Evolutionary conservation across 2,329 filamentous ascomycete genomes (phyloP).

Genomic region (Emergomyces orientalis): DNA sequence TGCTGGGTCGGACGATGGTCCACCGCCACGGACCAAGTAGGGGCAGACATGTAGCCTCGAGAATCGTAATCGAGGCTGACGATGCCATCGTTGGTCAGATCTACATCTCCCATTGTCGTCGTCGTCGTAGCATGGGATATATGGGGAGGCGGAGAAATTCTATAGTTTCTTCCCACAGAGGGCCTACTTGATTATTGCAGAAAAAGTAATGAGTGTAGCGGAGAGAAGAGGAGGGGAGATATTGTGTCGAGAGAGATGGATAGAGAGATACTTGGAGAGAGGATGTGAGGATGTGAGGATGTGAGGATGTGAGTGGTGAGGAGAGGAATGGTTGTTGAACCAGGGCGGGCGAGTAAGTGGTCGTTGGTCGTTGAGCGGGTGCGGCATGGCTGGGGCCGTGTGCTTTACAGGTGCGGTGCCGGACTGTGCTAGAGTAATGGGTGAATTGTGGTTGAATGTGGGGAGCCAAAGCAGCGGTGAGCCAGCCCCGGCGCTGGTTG

Average conservation of each 20-base stretch:
- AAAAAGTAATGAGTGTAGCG: conserved; percentile 21
- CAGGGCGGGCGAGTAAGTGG: neutral
- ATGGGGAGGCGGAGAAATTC: conserved; percentile 16
- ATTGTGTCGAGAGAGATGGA: neutral
- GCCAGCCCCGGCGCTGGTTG: conserved; percentile 27
- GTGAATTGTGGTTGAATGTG: conserved; percentile 16
- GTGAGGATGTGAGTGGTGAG: no score
- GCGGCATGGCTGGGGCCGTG: conserved; percentile 10
- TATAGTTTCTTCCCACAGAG: conserved; percentile 7
- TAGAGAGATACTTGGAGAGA: neutral
- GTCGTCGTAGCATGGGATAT: conserved; percentile 7
- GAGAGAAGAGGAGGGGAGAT: conserved; percentile 11
- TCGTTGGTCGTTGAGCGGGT: neutral
- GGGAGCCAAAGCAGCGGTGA: conserved; percentile 36
- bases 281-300: conserved; percentile 4
- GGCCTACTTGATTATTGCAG: conserved; percentile 9
- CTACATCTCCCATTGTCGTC: conserved; percentile 36
- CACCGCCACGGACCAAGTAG: conserved; percentile 37
- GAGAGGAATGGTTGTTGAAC: neutral
- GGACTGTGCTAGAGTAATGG: no score
- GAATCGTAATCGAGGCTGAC: conserved; percentile 41
- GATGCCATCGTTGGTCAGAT: conserved; percentile 38
- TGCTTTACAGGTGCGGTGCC: conserved; percentile 11
- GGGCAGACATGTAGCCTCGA: conserved; percentile 36
- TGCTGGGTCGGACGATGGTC: conserved; percentile 26